Evolutionary conservation across 2,329 filamentous ascomycete species (phyloP), one percentile per base, ranked within the genome.

Genomic region (Pseudocercospora musae): DNA sequence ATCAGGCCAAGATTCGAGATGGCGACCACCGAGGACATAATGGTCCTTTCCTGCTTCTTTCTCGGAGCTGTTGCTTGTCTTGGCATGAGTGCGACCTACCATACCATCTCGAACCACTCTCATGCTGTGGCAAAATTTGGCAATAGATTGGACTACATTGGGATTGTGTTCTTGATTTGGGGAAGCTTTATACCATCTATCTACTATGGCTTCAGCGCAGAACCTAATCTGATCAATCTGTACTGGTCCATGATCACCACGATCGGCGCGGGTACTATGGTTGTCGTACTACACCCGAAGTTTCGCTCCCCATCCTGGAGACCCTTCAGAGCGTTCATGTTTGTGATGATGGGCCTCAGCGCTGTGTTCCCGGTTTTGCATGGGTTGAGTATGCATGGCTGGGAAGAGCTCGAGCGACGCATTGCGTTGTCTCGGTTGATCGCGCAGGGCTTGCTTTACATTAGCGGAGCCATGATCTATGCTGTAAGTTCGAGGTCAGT

Each of bases 101-200:
- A 99, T 75, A 85, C 90, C 1, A 84, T 97, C 53, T 87, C 84
- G 21, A 96, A 97, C 68, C 95, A 99, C 76, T 95, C 90, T 18
- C 85, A 87, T 40, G 77, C 78, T 1, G 91, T 97, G 13, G 87
- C 89, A 1, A 88, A 85, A 65, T 90, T 92, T 81, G 93, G 93
- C 10, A 98, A 98, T 75, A 91, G 96, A 76, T 80, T 98, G 60
- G 95, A 99, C 75, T 98, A 99, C 75, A 86, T 94, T 4, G 95
- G 95, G 6, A 99, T 99, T 69, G 91, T 98, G 29, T 86, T 88
- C 54, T 80, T 99, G 68, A 98, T 98, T 62, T 90, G 94, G 68
- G 95, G 95, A 6, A 94, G 89, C 74, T 96, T 94, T 73, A 86
- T 98, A 50, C 93, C 95, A 1, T 89, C 90, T 55, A 77, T 99